Evolutionary conservation across 2,329 filamentous ascomycete genomes (phyloP).

Genomic region (Aspergillus aculeatinus): DNA sequence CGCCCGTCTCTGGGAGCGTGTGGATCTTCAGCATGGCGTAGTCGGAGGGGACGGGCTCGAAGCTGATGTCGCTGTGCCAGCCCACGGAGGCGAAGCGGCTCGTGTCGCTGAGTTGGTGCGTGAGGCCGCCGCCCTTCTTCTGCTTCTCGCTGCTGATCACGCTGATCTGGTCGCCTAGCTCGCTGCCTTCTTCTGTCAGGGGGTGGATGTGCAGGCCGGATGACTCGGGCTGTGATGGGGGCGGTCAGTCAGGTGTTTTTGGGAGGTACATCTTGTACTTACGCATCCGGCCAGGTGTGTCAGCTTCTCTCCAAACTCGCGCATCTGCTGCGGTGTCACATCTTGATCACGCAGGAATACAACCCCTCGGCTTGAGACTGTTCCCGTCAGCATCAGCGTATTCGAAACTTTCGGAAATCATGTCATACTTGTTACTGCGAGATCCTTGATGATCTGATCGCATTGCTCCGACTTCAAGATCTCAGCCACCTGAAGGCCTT

Average conservation of each 20-base stretch:
- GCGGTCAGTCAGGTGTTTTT: neutral
- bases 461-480: constrained; percentile 60
- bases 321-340: constrained; percentile 62
- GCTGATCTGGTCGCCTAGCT: constrained; percentile 61
- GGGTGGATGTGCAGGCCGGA: constrained; percentile 63
- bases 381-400: neutral
- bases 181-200: constrained; percentile 56
- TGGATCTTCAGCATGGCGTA: constrained; percentile 61
- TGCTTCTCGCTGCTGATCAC: constrained; percentile 60
- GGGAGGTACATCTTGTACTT: constrained; percentile 9
- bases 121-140: constrained; percentile 43
- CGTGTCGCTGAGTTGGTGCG: constrained; percentile 34
- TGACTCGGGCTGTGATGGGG: constrained; percentile 42
- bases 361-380: constrained; percentile 67
- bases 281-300: constrained; percentile 46
- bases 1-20: constrained; percentile 56
- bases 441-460: constrained; percentile 62
- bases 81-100: constrained; percentile 46
- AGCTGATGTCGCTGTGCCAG: constrained; percentile 63
- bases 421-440: constrained; percentile 63
- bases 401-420: neutral
- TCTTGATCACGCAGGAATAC: constrained; percentile 69
- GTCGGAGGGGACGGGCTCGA: constrained; percentile 63
- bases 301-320: constrained; percentile 49
- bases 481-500: constrained; percentile 44